Conservation (phyloP, 1,139 yeast genomes). For the Debaryomyces sp. region DNA sequence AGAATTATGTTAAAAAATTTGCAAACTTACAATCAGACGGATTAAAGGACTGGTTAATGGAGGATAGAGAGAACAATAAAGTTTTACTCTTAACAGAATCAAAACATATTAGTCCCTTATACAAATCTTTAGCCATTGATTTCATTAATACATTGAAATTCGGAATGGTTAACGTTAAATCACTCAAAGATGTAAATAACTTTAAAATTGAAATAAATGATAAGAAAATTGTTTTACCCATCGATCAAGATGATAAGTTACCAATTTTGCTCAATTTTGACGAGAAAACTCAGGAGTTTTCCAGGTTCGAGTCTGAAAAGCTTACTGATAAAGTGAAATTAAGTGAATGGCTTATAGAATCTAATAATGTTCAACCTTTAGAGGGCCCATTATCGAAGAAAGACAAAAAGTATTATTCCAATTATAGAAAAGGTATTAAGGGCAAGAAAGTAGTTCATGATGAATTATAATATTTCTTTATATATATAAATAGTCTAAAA, state of each 20-base stretch:
- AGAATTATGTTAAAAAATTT: slow-evolving; percentile 68
- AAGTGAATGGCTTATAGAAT: slow-evolving; percentile 36
- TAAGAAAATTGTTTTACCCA: slow-evolving; percentile 23
- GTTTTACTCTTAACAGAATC: slow-evolving; percentile 51
- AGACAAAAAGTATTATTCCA: slow-evolving; percentile 31
- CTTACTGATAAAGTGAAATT: slow-evolving; percentile 35
- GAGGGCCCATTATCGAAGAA: slow-evolving; percentile 46
- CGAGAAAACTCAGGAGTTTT: slow-evolving; percentile 21
- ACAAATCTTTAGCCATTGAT: slow-evolving; percentile 77
- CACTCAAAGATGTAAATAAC: slow-evolving; percentile 13
- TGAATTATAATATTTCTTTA: slow-evolving; percentile 30
- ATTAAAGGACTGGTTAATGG: slow-evolving; percentile 31
- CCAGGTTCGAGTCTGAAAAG: slow-evolving; percentile 25
- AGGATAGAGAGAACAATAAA: slow-evolving; percentile 23
- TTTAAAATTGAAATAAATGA: slow-evolving; percentile 22
- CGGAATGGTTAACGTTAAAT: slow-evolving; percentile 24
- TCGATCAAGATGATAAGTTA: slow-evolving; percentile 19
- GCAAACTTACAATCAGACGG: slow-evolving; percentile 26
- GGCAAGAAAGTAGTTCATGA: slow-evolving; percentile 32
- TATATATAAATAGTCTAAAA: slow-evolving; percentile 5
- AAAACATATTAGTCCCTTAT: slow-evolving; percentile 57
- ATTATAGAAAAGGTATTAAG: slow-evolving; percentile 35
- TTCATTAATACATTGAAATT: slow-evolving; percentile 45
- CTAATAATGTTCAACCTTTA: slow-evolving; percentile 29
- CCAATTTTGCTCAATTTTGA: slow-evolving; percentile 37